Evolutionary conservation across 2,329 filamentous ascomycete genomes (phyloP).

Genomic region (Pyricularia sp.): DNA sequence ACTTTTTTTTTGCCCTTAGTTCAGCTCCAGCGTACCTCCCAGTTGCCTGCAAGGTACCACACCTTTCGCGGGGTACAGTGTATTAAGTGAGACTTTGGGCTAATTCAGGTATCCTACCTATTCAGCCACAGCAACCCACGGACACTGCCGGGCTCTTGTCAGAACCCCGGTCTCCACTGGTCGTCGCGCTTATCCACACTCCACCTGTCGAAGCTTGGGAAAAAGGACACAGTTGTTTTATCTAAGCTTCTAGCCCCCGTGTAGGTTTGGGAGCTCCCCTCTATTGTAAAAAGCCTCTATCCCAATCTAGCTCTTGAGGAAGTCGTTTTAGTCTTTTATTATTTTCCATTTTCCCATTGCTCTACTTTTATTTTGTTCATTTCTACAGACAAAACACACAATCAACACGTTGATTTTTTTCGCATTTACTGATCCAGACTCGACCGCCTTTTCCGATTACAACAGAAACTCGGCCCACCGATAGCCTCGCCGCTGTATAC

Average conservation of each 20-base stretch:
- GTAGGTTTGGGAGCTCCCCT: constrained; percentile 3
- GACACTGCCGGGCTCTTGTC: background rate
- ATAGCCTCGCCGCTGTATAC: background rate
- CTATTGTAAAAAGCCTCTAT: constrained; percentile 2
- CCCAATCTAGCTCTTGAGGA: background rate
- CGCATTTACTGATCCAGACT: background rate
- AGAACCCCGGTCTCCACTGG: background rate
- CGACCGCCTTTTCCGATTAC: background rate
- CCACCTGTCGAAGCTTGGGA: constrained; percentile 1
- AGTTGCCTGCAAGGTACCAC: background rate
- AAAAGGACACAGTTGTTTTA: constrained; percentile 9
- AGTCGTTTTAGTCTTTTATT: background rate
- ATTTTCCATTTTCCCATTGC: background rate
- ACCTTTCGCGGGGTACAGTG: background rate
- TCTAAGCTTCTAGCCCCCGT: constrained; percentile 2
- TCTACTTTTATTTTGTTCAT: background rate
- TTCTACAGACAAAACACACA: background rate
- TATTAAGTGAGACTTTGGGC: background rate
- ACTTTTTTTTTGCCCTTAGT: background rate
- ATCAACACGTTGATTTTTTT: background rate
- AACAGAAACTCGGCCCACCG: background rate
- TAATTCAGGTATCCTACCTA: background rate
- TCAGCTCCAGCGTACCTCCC: background rate
- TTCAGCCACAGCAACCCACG: constrained; percentile 2
- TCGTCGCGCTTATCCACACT: background rate